These are phyloP conservation scores for Cyclotella choctawhatcheeana DNA, from an alignment of 108 stramenopile species.

Conservation along the genomic window DNA sequence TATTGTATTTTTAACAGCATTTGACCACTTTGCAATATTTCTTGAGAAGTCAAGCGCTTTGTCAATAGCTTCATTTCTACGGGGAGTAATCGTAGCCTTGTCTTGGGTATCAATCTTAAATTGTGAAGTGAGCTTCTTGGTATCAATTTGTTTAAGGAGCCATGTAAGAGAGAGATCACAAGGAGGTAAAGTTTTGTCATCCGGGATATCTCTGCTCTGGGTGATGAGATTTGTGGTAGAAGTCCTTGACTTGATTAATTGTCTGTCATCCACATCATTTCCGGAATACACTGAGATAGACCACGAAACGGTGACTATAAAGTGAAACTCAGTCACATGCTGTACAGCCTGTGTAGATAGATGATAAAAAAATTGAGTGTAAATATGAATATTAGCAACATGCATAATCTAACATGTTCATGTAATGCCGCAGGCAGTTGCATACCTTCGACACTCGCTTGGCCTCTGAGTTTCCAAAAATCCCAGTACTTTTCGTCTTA, in stretches of 20 bases:
- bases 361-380: constrained; percentile 4
- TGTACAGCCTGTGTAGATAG: constrained; percentile 24
- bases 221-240: constrained; percentile 51
- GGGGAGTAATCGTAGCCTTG: constrained; percentile 62
- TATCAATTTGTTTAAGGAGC: constrained; percentile 66
- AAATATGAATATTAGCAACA: too few relatives aligned
- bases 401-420: too few relatives aligned
- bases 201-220: constrained; percentile 31
- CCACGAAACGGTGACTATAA: constrained; percentile 51
- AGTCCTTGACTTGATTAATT: constrained; percentile 47
- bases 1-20: constrained; percentile 13
- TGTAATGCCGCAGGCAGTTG: too few relatives aligned
- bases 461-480: constrained; percentile 24
- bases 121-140: constrained; percentile 24
- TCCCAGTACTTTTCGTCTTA: constrained; percentile 27
- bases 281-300: constrained; percentile 53
- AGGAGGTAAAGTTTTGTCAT: constrained; percentile 21
- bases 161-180: constrained; percentile 70
- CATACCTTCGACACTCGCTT: constrained; percentile 30
- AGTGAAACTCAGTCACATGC: constrained; percentile 64
- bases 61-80: constrained; percentile 64
- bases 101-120: constrained; percentile 61
- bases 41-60: constrained; percentile 53
- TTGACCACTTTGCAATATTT: constrained; percentile 41
- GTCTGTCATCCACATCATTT: constrained; percentile 45